Percentiles rank a stretch among this genome's conserved stretches.
These are phyloP conservation scores for Calocybe indica DNA, from an alignment of 768 basidiomycete genomes.

Conservation along the genomic window DNA sequence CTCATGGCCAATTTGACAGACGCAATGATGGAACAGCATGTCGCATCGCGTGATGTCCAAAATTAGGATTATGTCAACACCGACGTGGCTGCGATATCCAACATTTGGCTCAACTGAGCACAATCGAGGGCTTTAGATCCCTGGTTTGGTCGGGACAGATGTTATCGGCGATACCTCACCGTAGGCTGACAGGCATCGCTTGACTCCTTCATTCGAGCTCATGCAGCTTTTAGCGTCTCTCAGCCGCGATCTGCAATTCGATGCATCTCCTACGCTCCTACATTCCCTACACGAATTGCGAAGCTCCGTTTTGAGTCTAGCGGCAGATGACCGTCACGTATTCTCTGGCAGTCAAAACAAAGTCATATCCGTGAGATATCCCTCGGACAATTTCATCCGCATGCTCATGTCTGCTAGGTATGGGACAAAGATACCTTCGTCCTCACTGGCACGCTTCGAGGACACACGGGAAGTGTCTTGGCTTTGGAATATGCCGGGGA, in stretches of 20 bases:
- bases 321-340: conserved; percentile 65
- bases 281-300: conserved; percentile 69
- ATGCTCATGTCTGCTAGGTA: conserved; percentile 44
- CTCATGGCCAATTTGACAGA: too few relatives aligned
- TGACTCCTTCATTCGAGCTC: background rate
- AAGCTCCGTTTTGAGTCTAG: conserved; percentile 70
- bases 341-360: conserved; percentile 79
- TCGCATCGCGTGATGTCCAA: too few relatives aligned
- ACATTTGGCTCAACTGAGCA: background rate
- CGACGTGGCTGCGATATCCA: too few relatives aligned
- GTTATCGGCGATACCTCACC: conserved; percentile 15
- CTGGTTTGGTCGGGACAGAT: too few relatives aligned
- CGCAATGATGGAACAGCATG: too few relatives aligned
- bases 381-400: background rate
- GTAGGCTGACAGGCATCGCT: conserved; percentile 8
- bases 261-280: conserved; percentile 41
- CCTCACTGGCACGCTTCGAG: conserved; percentile 61
- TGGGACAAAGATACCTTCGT: conserved; percentile 76
- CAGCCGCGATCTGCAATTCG: conserved; percentile 45
- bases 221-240: conserved; percentile 43
- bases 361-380: conserved; percentile 60
- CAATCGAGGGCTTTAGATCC: background rate
- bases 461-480: conserved; percentile 82
- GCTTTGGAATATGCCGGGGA: conserved; percentile 72
- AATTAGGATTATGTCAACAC: too few relatives aligned